Evolutionary conservation across 176 grass and related monocot genomes (phyloP), one percentile per base, ranked within the genome.

Genomic region (Guadua angustifolia): DNA sequence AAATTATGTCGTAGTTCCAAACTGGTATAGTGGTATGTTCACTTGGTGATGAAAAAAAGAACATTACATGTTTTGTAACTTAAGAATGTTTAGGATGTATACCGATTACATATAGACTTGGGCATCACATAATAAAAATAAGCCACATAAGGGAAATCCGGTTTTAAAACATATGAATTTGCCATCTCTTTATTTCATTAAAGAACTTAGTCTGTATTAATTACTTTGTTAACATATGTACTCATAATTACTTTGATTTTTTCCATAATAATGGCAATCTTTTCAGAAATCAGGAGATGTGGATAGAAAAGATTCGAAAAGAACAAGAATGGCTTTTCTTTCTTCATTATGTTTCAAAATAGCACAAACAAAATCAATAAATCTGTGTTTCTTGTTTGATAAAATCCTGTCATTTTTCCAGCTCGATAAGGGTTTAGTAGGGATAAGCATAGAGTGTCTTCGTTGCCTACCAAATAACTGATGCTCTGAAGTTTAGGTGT

Each of bases 201-300:
- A 35, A 35, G 33, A 35, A 35, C 33, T 35, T 35, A 35, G 3
- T 1, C 3, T 3, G n/a, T 22, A 7, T 64, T 6, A n/a, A 35
- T 72, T 39, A 59, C 14, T 7, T 88, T 91, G 45, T 67, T 52
- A 11, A 42, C 53, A 57, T 57, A 66, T 73, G 50, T 75, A 42
- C 22, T 80, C 26, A 35, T 57, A 39, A 52, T 76, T 68, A 22
- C 26, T 69, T 69, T 53, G 19, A 66, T 52, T 55, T 79, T n/a
- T n/a, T 65, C 69, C 61, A 94, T 89, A 88, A 95, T 46, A 92
- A 95, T 80, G 82, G 83, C 19, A 95, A 92, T 82, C 91, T 98
- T 90, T 75, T 90, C 10, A 94, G 92, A 79, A 86, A 98, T 66
- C 88, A 87, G 78, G 85, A 93, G 73, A 95, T 88, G 89, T 92